phyloP scores from a whole-genome alignment of 805 yeast species.

The Wickerhamomyces xylosicus region DNA sequence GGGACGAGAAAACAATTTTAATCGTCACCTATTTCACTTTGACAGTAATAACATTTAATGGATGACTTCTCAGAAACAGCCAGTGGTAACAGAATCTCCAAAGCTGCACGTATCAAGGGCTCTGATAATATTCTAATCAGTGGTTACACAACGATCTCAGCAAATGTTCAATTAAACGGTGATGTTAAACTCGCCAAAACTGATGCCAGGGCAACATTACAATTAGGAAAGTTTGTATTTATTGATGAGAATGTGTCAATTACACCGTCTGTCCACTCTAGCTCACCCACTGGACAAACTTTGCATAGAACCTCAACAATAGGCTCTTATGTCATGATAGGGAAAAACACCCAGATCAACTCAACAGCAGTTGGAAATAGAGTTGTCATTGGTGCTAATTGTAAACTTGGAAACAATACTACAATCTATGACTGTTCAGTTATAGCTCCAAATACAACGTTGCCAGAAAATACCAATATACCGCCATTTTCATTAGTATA shows the following conservation, averaged over 20 bases:
- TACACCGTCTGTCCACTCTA: constrained; percentile 20
- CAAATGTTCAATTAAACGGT: constrained; percentile 12
- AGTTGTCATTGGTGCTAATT: constrained; percentile 33
- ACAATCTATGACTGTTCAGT: constrained; percentile 43
- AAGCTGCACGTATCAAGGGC: constrained; percentile 31
- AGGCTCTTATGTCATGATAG: constrained; percentile 39
- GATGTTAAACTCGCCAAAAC: constrained; percentile 23
- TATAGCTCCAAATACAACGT: constrained; percentile 27
- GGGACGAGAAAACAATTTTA: no score
- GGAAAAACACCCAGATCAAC: constrained; percentile 22
- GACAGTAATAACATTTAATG: no score
- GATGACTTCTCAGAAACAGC: constrained; percentile 28
- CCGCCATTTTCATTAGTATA: constrained; percentile 41
- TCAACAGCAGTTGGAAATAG: constrained; percentile 37
- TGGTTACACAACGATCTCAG: constrained; percentile 35
- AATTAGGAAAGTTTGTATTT: constrained; percentile 37
- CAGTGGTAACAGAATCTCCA: constrained; percentile 40
- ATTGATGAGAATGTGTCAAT: constrained; percentile 23
- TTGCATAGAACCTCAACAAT: constrained; percentile 24
- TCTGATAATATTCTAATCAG: constrained; percentile 32
- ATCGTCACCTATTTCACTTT: no score
- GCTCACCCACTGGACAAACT: no score
- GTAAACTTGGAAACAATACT: constrained; percentile 26
- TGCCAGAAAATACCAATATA: constrained; percentile 34
- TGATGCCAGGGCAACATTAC: constrained; percentile 25